Evolutionary conservation across 164 flowering plant genomes (phyloP).

Genomic region (Hamamelis virginiana): DNA sequence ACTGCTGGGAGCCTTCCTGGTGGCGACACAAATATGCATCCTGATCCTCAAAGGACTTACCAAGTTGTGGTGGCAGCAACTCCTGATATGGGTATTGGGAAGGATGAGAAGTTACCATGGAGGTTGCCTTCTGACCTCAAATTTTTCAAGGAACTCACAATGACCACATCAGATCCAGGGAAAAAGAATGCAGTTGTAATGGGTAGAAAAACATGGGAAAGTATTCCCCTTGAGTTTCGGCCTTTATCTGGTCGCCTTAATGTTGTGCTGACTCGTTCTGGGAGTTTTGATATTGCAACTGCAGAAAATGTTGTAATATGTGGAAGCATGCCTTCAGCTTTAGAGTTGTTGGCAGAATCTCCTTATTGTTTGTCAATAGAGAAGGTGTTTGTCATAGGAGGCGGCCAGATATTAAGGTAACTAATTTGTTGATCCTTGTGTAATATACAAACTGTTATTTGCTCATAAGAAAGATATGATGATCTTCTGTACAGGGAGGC

Average conservation of each 20-base stretch:
- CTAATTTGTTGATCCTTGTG: conserved; percentile 14
- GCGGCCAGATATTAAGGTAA: conserved; percentile 81
- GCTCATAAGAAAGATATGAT: not conserved
- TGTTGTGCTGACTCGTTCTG: conserved; percentile 88
- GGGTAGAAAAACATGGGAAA: conserved; percentile 99
- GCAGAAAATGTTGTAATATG: conserved; percentile 87
- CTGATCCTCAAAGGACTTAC: conserved; percentile 55
- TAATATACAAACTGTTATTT: not conserved
- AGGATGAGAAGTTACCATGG: conserved; percentile 94
- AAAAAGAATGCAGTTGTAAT: conserved; percentile 91
- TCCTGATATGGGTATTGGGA: conserved; percentile 77
- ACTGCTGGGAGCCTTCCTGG: conserved; percentile 24
- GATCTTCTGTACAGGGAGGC: conserved; percentile 49
- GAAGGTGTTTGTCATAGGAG: conserved; percentile 86
- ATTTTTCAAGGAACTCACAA: conserved; percentile 76
- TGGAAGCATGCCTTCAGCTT: conserved; percentile 77
- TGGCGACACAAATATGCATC: conserved; percentile 34
- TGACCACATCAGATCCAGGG: conserved; percentile 56
- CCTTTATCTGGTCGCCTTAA: conserved; percentile 90
- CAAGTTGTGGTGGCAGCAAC: conserved; percentile 96
- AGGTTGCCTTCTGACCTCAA: conserved; percentile 78
- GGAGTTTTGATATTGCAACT: conserved; percentile 70
- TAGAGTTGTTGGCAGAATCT: conserved; percentile 70
- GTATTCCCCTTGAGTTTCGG: conserved; percentile 64
- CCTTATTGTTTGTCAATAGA: conserved; percentile 83